Evolutionary conservation across 129 eudicot species (phyloP), one percentile per base, ranked within the genome.

Genomic region (Flaveria ramosissima): DNA sequence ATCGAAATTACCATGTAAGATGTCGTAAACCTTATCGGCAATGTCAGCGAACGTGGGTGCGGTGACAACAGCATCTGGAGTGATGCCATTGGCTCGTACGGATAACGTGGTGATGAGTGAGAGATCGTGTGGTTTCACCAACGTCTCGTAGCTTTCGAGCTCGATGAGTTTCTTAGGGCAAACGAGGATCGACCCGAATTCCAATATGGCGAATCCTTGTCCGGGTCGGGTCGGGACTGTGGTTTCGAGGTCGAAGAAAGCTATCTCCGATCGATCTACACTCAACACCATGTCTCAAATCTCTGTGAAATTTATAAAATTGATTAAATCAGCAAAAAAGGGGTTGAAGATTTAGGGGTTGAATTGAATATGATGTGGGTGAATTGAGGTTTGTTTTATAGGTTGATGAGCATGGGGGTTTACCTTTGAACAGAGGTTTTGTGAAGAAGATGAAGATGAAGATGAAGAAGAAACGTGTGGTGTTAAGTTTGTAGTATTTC

Each of bases 171-270:
- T 95, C 71, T 73, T 89, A n/a, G 99, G 99, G 85, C 99, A 95
- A 14, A 95, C 99, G 21, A 95, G 80, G 14, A 95, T 95, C 23
- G 99, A 87, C 36, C 99, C 99, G 86, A 95, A 95, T 84, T 95
- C 99, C 52, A 95, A 51, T 2, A 95, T 79, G 12, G 92, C 88
- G 47, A 56, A 78, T 7, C 93, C 89, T 78, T 91, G 99, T 1
- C 99, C 94, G 15, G 83, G 65, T 65, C 97, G 83, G 52, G 78
- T 83, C 32, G 99, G 99, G 1, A 91, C 70, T 0, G 92, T 95
- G 4, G 99, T 95, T 78, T 95, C 99, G 59, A 95, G 78, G 83
- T 95, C 99, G 75, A 95, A 95, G 85, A 95, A 95, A 7, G 82
- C 97, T 32, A 95, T 91, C 78, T 91, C 97, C 14, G 91, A 79